Evolutionary conservation across 208 protist species (phyloP).

Genomic region (Trypanosoma conorhini): DNA sequence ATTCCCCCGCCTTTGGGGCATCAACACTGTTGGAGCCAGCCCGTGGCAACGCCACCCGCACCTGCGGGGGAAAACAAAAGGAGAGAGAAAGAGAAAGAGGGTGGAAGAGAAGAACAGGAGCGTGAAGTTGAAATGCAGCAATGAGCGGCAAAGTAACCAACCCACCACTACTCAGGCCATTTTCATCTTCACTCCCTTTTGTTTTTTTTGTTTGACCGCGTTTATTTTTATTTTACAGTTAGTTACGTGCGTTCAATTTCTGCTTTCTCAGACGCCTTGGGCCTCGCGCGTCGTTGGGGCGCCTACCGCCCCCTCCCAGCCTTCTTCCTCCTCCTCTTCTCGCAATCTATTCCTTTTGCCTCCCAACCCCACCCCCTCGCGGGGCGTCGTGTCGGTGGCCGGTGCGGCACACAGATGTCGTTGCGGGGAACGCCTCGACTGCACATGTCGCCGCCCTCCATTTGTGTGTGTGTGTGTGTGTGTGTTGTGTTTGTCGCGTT

Average conservation of each 20-base stretch:
- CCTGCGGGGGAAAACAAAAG: background rate
- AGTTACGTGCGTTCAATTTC: background rate
- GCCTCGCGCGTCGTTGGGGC: background rate
- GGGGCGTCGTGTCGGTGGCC: no score
- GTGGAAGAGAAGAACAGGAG: background rate
- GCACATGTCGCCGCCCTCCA: no score
- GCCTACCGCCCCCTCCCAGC: background rate
- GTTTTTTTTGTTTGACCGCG: background rate
- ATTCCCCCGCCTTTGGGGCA: no score
- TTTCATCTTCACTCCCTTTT: background rate
- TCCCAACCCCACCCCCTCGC: no score
- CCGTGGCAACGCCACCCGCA: background rate
- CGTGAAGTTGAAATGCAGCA: no score
- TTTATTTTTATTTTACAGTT: background rate
- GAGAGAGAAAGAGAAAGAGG: background rate
- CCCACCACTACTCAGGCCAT: background rate
- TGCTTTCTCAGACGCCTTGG: background rate
- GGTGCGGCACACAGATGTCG: no score
- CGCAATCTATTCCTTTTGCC: background rate
- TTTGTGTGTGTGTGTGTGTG: no score
- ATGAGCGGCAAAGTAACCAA: no score
- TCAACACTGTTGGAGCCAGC: no score
- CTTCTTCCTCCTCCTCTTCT: background rate
- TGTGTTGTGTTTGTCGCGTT: no score
- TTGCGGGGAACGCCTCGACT: no score